phyloP scores from a whole-genome alignment of 1,284 basidiomycete species.

The Pholiota adiposa region DNA sequence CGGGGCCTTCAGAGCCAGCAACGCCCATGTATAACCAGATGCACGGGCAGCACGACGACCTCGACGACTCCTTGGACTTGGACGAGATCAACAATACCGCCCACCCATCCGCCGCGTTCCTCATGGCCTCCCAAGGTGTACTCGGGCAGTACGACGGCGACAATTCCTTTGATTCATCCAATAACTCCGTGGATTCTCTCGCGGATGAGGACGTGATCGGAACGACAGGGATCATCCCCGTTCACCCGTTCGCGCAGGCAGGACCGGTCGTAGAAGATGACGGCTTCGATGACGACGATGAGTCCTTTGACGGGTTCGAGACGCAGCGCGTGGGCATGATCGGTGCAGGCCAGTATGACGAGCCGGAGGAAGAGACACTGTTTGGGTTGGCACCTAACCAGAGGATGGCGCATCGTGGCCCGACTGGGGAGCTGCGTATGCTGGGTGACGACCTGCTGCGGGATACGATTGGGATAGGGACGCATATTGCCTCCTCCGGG shows the following conservation, averaged over 20 bases:
- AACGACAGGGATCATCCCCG: slow-evolving; percentile 39
- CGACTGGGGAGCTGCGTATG: slow-evolving; percentile 46
- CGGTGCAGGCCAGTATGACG: slow-evolving; percentile 16
- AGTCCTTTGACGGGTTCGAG: slow-evolving; percentile 59
- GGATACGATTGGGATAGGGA: slow-evolving; percentile 64
- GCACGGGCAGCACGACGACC: slow-evolving; percentile 21
- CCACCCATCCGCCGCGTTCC: slow-evolving; percentile 62
- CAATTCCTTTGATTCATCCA: slow-evolving; percentile 60
- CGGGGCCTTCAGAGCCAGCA: slow-evolving; percentile 17
- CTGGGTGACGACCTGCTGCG: slow-evolving; percentile 62
- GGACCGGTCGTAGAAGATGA: slow-evolving; percentile 35
- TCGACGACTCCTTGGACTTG: slow-evolving; percentile 38
- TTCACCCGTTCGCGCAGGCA: slow-evolving; percentile 56
- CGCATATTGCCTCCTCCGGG: slow-evolving; percentile 50
- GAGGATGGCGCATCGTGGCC: slow-evolving; percentile 33
- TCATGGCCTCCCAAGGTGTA: slow-evolving; percentile 51
- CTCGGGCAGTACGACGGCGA: slow-evolving; percentile 46
- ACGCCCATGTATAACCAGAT: slow-evolving; percentile 23
- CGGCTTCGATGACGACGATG: slow-evolving; percentile 42
- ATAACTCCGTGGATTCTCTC: slow-evolving; percentile 54
- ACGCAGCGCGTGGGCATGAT: slow-evolving; percentile 10
- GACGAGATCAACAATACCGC: slow-evolving; percentile 53
- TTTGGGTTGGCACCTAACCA: slow-evolving; percentile 67
- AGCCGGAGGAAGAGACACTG: slow-evolving; percentile 61
- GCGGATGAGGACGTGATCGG: slow-evolving; percentile 43